Evolutionary conservation across 805 yeast genomes (phyloP).

Genomic region (Metschnikowia similis): DNA sequence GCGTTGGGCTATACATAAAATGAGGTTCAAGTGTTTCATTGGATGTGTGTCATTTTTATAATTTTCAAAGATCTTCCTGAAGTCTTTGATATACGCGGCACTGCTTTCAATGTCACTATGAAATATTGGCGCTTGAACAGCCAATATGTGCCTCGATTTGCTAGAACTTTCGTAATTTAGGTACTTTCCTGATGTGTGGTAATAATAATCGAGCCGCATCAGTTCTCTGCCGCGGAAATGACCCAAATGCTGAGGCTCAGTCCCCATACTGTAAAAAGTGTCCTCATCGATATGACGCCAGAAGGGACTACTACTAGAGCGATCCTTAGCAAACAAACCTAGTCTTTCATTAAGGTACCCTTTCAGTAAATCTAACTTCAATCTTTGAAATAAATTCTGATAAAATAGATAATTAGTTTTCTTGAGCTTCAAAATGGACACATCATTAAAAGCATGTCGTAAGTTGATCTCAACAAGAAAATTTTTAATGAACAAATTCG

Average conservation of each 20-base stretch:
- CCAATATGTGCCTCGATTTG: constrained; percentile 18
- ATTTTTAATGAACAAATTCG: constrained; percentile 22
- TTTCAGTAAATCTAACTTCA: constrained; percentile 16
- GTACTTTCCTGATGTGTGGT: constrained; percentile 29
- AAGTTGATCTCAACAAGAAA: constrained; percentile 29
- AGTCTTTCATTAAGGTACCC: not conserved
- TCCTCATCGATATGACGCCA: not conserved
- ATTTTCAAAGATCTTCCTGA: constrained; percentile 16
- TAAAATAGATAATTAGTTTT: constrained; percentile 10
- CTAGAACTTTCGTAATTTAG: constrained; percentile 32
- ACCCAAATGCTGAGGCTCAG: constrained; percentile 12
- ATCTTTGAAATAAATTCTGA: constrained; percentile 16
- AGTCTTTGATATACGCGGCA: constrained; percentile 19
- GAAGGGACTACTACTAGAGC: not conserved
- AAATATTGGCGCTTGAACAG: constrained; percentile 13
- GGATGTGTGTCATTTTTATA: constrained; percentile 11
- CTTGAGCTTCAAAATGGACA: constrained; percentile 1
- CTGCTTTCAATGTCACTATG: constrained; percentile 13
- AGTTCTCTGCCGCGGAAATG: constrained; percentile 22
- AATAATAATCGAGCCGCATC: constrained; percentile 22
- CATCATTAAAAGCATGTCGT: constrained; percentile 15
- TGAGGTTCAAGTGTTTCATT: constrained; percentile 9
- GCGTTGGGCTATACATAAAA: constrained; percentile 9
- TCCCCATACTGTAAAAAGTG: constrained; percentile 7
- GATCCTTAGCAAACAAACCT: not conserved